Evolutionary conservation across 495 filamentous ascomycete species (phyloP), one percentile per base, ranked within the genome.

Genomic region (Neurospora tetrasperma): DNA sequence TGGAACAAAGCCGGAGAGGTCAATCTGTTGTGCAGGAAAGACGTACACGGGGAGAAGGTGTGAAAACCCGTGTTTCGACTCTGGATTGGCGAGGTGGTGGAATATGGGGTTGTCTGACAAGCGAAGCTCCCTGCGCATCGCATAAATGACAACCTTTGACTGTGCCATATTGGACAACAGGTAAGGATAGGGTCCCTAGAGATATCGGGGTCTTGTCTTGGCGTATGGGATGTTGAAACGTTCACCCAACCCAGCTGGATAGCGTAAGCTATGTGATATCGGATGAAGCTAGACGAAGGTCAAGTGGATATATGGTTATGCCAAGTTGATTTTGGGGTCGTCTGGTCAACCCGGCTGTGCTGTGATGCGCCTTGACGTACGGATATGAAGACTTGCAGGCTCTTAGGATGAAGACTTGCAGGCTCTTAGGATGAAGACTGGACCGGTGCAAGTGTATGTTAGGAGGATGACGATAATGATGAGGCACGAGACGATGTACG

Each of bases 101-200:
- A 92, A 83, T 14, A 92, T 83, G 3, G 90, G 89, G 75, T 92
- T 92, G 78, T 93, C 91, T 43, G 85, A 81, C 70, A 90, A 79
- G 42, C 91, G 89, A 10, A 94, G 83, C 78, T 93, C 91, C 69
- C 88, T 85, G 31, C 90, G 86, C 41, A 92, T 74, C 40, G 93
- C 75, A 71, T 90, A 90, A 71, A 94, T 81, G 68, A 92, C 81
- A 31, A 88, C 71, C 20, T 83, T 84, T 40, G 71, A 42, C n/a
- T 71, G 72, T 70, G 75, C 66, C 83, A 84, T 84, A 69, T n/a
- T 76, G 73, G 40, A 39, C 66, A 43, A 10, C 54, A 35, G 54
- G 39, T 20, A 62, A 31, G n/a, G 23, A 23, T 66, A 3, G 73
- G 46, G 5, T 27, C 38, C 31, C 40, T 23, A 70, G 18, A 27